These are phyloP conservation scores for Dacryopinax primogenitus DNA, from an alignment of 768 basidiomycete genomes.

Conservation along the genomic window DNA sequence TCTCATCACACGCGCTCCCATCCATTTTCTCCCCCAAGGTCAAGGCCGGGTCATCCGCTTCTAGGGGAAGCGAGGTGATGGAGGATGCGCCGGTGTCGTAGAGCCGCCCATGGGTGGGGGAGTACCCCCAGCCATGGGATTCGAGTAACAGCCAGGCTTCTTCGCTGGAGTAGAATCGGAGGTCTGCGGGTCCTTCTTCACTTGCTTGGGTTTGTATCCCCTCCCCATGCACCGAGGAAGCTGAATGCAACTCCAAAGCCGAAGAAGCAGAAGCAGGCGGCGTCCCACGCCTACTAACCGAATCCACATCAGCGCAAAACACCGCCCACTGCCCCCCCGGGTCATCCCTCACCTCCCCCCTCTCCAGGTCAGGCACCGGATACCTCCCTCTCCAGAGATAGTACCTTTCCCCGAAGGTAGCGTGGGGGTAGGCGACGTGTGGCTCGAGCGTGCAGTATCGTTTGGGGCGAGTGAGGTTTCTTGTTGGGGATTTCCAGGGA, in stretches of 20 bases:
- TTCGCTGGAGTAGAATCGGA: background rate
- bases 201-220: too few species aligned
- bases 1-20: background rate
- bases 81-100: background rate
- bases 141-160: background rate
- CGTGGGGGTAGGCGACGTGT: background rate
- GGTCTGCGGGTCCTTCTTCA: background rate
- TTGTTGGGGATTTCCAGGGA: background rate
- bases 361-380: background rate
- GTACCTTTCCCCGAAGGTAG: background rate
- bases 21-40: background rate
- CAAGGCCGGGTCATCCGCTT: background rate
- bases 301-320: background rate
- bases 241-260: too few species aligned
- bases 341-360: background rate
- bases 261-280: too few species aligned
- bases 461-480: background rate
- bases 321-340: background rate
- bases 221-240: too few species aligned
- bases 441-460: background rate
- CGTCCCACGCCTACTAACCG: background rate
- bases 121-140: background rate
- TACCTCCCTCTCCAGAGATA: background rate
- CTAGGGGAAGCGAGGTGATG: background rate
- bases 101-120: background rate